These are phyloP conservation scores for Termitomyces sp. DNA, from an alignment of 768 basidiomycete genomes.

Conservation along the genomic window DNA sequence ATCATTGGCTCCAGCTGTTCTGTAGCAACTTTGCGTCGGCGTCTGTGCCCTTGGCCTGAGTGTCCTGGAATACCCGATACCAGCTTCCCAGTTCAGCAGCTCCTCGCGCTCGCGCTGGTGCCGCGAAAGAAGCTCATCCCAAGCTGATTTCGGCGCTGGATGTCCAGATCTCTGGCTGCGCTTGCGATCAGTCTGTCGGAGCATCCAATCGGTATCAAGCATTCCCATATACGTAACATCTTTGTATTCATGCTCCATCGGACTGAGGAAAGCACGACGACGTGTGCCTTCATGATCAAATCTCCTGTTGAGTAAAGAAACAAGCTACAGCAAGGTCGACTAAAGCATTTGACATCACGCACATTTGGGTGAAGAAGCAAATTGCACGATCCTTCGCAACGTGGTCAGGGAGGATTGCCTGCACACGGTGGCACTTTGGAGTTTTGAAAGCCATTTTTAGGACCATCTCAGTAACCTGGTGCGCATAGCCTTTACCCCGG, in stretches of 20 bases:
- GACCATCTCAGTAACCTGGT: constrained; percentile 38
- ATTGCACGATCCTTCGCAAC: constrained; percentile 37
- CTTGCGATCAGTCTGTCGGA: constrained; percentile 17
- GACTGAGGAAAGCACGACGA: constrained; percentile 46
- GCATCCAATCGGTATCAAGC: constrained; percentile 55
- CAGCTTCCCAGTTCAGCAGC: constrained; percentile 46
- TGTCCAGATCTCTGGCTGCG: constrained; percentile 12
- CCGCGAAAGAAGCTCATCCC: constrained; percentile 59
- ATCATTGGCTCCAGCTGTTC: not conserved
- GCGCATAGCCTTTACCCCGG: constrained; percentile 39
- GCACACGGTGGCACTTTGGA: constrained; percentile 43
- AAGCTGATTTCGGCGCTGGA: constrained; percentile 35
- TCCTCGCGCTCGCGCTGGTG: constrained; percentile 56
- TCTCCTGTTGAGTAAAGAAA: constrained; percentile 28
- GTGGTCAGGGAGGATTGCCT: constrained; percentile 44
- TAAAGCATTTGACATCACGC: constrained; percentile 4
- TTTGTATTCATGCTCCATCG: constrained; percentile 42
- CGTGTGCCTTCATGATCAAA: constrained; percentile 63
- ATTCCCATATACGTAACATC: constrained; percentile 58
- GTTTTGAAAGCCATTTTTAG: constrained; percentile 44
- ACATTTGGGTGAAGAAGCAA: constrained; percentile 43
- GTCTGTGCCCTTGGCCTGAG: not conserved
- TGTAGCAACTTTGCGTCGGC: constrained; percentile 4
- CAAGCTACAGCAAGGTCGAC: not conserved
- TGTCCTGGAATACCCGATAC: not conserved